These are phyloP conservation scores for Lanmaoa pseudosensibilis DNA, from an alignment of 768 basidiomycete species.

Conservation along the genomic window DNA sequence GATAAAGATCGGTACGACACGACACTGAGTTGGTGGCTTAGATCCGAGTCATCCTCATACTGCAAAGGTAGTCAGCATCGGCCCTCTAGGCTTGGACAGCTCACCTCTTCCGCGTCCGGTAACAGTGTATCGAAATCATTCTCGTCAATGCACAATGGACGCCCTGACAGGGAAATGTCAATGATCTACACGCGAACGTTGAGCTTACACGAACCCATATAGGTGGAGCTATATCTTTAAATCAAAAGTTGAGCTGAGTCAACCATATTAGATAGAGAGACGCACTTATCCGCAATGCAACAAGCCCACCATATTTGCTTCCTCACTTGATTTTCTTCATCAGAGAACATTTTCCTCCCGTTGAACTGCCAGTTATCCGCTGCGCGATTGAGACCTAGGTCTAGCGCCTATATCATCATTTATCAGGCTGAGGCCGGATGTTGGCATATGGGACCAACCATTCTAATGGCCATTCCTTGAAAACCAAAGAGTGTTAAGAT, in stretches of 20 bases:
- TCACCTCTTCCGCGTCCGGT: slow-evolving; percentile 55
- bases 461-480: slow-evolving; percentile 69
- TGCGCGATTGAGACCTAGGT: slow-evolving; percentile 79
- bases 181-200: neutral
- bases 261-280: slow-evolving; percentile 3
- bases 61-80: slow-evolving; percentile 29
- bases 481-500: slow-evolving; percentile 1
- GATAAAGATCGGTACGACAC: slow-evolving; percentile 41
- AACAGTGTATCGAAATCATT: slow-evolving; percentile 68
- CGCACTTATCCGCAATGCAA: slow-evolving; percentile 67
- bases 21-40: slow-evolving; percentile 42
- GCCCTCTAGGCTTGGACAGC: slow-evolving; percentile 10
- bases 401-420: slow-evolving; percentile 55
- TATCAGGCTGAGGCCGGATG: neutral
- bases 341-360: slow-evolving; percentile 58
- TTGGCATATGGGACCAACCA: slow-evolving; percentile 43
- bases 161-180: slow-evolving; percentile 41
- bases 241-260: slow-evolving; percentile 3
- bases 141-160: slow-evolving; percentile 67
- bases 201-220: slow-evolving; percentile 53
- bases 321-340: slow-evolving; percentile 66
- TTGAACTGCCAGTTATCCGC: slow-evolving; percentile 72
- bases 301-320: slow-evolving; percentile 83
- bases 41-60: slow-evolving; percentile 62
- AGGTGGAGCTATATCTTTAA: slow-evolving; percentile 65